A percentile compares a stretch with the other conserved stretches of the same genome.
Evolutionary conservation across 768 basidiomycete species (phyloP).

Genomic region (Termitomyces sp.): DNA sequence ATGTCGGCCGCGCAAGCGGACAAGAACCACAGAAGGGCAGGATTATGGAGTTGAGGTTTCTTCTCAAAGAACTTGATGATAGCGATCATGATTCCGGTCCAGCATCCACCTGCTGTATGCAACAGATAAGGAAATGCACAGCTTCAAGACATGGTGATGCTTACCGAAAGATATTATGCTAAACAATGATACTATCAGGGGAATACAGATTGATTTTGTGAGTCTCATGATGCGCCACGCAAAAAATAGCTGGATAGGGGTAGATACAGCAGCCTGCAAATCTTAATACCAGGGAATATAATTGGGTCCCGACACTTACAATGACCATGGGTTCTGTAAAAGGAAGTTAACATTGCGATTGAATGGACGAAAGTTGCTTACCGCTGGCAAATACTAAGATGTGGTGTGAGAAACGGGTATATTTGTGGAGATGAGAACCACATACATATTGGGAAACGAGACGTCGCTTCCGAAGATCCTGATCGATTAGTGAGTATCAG

Average conservation of each 20-base stretch:
- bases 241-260: conserved; percentile 19
- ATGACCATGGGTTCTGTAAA: conserved; percentile 14
- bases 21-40: too few species aligned
- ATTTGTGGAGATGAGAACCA: background rate
- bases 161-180: background rate
- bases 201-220: conserved; percentile 13
- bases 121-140: background rate
- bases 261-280: conserved; percentile 15
- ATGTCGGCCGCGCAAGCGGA: too few species aligned
- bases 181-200: conserved; percentile 10
- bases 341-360: too few species aligned
- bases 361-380: too few species aligned
- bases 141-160: background rate
- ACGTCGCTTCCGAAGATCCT: conserved; percentile 11
- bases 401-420: background rate
- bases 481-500: background rate
- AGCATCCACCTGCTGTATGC: conserved; percentile 22
- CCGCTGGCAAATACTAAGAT: background rate
- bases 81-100: conserved; percentile 21
- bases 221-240: conserved; percentile 16
- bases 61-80: conserved; percentile 19
- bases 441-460: conserved; percentile 23
- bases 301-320: background rate
- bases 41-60: conserved; percentile 14
- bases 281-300: background rate